These are phyloP conservation scores for Phytomonas sp. DNA, from an alignment of 208 protist genomes.

Conservation along the genomic window DNA sequence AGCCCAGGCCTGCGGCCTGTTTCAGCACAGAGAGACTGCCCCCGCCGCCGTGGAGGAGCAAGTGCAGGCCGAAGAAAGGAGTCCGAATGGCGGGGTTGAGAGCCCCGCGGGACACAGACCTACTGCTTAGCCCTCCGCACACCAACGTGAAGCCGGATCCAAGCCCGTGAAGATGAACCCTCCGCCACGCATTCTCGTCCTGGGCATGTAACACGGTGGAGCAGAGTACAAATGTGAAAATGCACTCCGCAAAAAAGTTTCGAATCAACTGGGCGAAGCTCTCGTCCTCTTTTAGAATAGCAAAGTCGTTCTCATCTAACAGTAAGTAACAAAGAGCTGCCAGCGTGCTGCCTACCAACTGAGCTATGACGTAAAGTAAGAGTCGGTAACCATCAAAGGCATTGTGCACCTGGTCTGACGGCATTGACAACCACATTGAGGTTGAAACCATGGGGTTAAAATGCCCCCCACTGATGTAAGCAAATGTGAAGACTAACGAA, in stretches of 20 bases:
- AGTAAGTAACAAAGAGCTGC: constrained; percentile 58
- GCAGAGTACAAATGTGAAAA: constrained; percentile 76
- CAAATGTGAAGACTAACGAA: constrained; percentile 72
- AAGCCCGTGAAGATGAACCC: constrained; percentile 79
- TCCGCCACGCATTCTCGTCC: constrained; percentile 36
- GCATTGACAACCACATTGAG: constrained; percentile 60
- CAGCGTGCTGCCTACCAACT: constrained; percentile 53
- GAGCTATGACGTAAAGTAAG: constrained; percentile 60
- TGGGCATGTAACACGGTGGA: constrained; percentile 73
- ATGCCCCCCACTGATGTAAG: constrained; percentile 75
- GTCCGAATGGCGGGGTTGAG: constrained; percentile 72
- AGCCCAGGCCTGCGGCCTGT: constrained; percentile 63
- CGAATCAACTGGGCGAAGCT: constrained; percentile 53
- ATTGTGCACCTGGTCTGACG: constrained; percentile 21
- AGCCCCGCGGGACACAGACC: constrained; percentile 53
- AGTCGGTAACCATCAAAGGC: constrained; percentile 48
- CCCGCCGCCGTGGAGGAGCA: constrained; percentile 29
- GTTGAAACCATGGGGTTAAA: constrained; percentile 79
- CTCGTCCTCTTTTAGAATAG: constrained; percentile 54
- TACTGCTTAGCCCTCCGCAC: constrained; percentile 46
- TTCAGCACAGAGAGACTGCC: constrained; percentile 31
- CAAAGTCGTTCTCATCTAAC: constrained; percentile 51
- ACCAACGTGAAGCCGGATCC: constrained; percentile 71
- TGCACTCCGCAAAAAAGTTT: constrained; percentile 63
- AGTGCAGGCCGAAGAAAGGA: constrained; percentile 55